Conservation (phyloP, 2,329 filamentous ascomycete genomes). For the Cryphonectria naterciae region DNA sequence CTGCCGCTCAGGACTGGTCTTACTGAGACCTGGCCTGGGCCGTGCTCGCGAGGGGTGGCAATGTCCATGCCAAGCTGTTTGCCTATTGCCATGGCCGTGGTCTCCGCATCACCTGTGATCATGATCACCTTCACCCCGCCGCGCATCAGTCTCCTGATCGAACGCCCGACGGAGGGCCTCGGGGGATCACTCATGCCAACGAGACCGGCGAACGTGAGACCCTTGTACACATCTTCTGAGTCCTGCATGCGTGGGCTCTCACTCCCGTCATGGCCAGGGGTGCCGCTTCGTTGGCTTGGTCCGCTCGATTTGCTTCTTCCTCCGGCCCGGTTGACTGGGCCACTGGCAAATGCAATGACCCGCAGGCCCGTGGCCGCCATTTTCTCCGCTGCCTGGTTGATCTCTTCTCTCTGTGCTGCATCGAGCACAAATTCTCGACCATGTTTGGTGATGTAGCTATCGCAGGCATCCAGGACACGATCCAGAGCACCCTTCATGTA, state of each 20-base stretch:
- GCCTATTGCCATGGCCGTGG: slow-evolving; percentile 91
- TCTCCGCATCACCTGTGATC: slow-evolving; percentile 97
- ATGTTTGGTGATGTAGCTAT: slow-evolving; percentile 85
- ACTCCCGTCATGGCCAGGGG: slow-evolving; percentile 48
- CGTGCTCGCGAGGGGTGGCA: slow-evolving; percentile 55
- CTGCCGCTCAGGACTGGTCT: slow-evolving; percentile 82
- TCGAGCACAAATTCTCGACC: slow-evolving; percentile 88
- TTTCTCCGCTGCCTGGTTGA: slow-evolving; percentile 75
- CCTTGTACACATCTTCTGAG: slow-evolving; percentile 75
- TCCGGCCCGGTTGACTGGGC: slow-evolving; percentile 59
- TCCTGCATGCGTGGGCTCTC: slow-evolving; percentile 49
- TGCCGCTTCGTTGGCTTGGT: slow-evolving; percentile 53
- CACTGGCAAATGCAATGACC: slow-evolving; percentile 92
- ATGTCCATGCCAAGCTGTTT: slow-evolving; percentile 94
- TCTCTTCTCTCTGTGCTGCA: slow-evolving; percentile 72
- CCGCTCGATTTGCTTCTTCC: slow-evolving; percentile 46
- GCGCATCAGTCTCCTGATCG: slow-evolving; percentile 87
- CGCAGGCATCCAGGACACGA: slow-evolving; percentile 81
- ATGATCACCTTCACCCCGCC: slow-evolving; percentile 97
- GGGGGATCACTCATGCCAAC: slow-evolving; percentile 98
- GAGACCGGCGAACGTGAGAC: slow-evolving; percentile 86
- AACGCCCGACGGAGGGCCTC: slow-evolving; percentile 83
- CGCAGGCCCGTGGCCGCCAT: slow-evolving; percentile 91
- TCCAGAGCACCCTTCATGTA: slow-evolving; percentile 97
- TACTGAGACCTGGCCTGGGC: slow-evolving; percentile 60